Evolutionary conservation across 768 basidiomycete species (phyloP), one percentile per base, ranked within the genome.

Genomic region (Phlegmacium glaucopus): DNA sequence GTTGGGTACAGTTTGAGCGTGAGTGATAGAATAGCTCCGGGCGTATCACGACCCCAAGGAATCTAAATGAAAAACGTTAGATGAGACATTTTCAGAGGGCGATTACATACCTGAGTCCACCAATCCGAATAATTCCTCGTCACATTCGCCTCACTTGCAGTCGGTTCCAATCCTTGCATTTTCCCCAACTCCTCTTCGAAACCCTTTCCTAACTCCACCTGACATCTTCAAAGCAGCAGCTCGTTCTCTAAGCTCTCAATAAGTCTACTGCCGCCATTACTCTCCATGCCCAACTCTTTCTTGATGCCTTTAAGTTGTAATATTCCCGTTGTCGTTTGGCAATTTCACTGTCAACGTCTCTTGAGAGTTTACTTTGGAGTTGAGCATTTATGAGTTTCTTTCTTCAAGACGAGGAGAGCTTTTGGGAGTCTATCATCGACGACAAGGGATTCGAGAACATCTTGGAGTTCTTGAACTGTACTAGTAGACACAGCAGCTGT

Each of bases 311-410:
- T 93, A 37, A 97, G 78, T 66, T 97, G 94, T 94, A 96, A 56
- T 94, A 94, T 69, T 96, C 94, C 45, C 93, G 74, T 62, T 96
- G 94, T 5, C 94, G 77, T 62, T 95, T 94, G 9, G 91, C 92
- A 49, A 97, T 94, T 72, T 94, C 95, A 74, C 72, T 82, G 61
- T 98, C 93, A 1, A 98, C 94, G 57, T 98, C 94, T 13, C 90
- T 78, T 1, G 86, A 83, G 47, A 98, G 86, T 68, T 95, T 96
- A 58, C 80, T 84, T 67, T 96, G 95, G 42, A 98, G 70, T 62
- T 97, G 93, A 0, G 94, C 93, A 55, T 97, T 97, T 65, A 97
- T 96, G 27, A 97, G 77, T 64, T n/a, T 98, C 96, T 68, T 97
- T 98, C 77, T 98, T 98, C 53, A 99, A 76, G 1, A 98, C 92